Percentiles rank a stretch among this genome's conserved stretches.
phyloP scores from a whole-genome alignment of 148 eudicot genomes.

The Dysphania ambrosioides region DNA sequence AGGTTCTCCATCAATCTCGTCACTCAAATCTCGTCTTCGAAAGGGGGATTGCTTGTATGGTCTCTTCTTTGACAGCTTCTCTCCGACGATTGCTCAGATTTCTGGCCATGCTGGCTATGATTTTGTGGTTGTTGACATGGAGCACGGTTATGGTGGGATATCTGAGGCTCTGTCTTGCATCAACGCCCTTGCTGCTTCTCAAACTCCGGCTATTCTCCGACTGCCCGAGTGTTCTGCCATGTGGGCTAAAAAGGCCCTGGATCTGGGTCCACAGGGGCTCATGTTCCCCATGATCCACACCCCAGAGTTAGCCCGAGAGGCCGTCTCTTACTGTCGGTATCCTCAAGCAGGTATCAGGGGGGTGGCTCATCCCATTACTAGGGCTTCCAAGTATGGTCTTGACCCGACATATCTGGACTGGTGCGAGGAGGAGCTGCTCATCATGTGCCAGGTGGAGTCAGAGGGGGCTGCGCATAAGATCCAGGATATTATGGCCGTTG shows the following conservation, averaged over 20 bases:
- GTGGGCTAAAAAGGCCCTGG: slow-evolving; percentile 86
- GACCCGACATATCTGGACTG: slow-evolving; percentile 47
- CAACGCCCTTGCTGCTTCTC: slow-evolving; percentile 58
- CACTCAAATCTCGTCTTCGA: slow-evolving; percentile 59
- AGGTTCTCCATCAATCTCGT: slow-evolving; percentile 1
- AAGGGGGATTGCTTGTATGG: slow-evolving; percentile 71
- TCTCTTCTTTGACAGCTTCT: slow-evolving; percentile 59
- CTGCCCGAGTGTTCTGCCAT: slow-evolving; percentile 52
- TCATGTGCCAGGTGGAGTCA: slow-evolving; percentile 82
- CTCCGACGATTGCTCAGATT: slow-evolving; percentile 68
- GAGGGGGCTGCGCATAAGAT: slow-evolving; percentile 49
- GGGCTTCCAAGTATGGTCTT: slow-evolving; percentile 64
- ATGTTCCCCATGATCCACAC: slow-evolving; percentile 76
- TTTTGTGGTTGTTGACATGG: slow-evolving; percentile 72
- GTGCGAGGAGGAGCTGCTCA: slow-evolving; percentile 63
- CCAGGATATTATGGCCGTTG: slow-evolving; percentile 58
- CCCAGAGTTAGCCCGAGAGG: slow-evolving; percentile 46
- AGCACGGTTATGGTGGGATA: slow-evolving; percentile 72
- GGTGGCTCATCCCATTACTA: slow-evolving; percentile 58
- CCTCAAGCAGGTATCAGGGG: slow-evolving; percentile 66
- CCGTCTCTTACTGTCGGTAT: slow-evolving; percentile 60
- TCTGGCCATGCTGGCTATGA: slow-evolving; percentile 71
- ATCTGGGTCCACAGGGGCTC: slow-evolving; percentile 72
- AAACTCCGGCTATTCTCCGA: slow-evolving; percentile 56
- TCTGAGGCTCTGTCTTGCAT: slow-evolving; percentile 60